Evolutionary conservation across 345 rosid genomes (phyloP).

Genomic region (Linum tenue): DNA sequence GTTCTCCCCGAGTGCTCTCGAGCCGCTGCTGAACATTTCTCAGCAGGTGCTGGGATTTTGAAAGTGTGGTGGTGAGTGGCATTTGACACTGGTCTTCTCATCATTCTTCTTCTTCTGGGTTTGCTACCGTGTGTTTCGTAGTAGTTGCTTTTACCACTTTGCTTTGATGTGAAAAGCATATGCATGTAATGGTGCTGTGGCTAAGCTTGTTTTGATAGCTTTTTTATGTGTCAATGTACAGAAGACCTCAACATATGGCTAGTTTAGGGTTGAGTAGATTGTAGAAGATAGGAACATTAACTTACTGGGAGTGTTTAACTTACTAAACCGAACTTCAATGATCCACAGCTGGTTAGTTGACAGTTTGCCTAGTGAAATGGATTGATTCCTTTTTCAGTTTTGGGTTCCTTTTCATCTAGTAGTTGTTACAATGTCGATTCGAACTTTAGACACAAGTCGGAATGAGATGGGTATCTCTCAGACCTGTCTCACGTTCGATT

Average conservation of each 20-base stretch:
- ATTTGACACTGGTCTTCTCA: not conserved
- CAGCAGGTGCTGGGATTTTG: constrained; percentile 12
- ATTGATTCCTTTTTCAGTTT: not conserved
- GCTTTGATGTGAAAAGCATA: no score
- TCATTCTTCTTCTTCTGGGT: not conserved
- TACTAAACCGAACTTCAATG: no score
- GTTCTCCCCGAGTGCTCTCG: constrained; percentile 70
- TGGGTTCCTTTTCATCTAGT: no score
- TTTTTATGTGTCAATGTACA: no score
- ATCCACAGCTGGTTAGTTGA: not conserved
- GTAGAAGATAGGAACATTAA: not conserved
- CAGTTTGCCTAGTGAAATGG: not conserved
- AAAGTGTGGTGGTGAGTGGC: constrained; percentile 1
- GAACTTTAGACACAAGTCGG: no score
- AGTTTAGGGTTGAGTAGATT: not conserved
- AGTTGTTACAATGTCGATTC: no score
- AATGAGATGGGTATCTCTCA: no score
- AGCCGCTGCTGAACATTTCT: constrained; percentile 51
- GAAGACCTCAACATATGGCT: not conserved
- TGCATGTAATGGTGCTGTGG: not conserved
- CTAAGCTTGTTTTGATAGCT: not conserved
- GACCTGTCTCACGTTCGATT: no score
- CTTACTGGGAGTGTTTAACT: no score
- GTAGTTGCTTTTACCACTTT: no score
- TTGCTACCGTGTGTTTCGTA: not conserved